These are phyloP conservation scores for Phaeosphaeria sp. DNA, from an alignment of 2,329 filamentous ascomycete genomes.

Conservation along the genomic window DNA sequence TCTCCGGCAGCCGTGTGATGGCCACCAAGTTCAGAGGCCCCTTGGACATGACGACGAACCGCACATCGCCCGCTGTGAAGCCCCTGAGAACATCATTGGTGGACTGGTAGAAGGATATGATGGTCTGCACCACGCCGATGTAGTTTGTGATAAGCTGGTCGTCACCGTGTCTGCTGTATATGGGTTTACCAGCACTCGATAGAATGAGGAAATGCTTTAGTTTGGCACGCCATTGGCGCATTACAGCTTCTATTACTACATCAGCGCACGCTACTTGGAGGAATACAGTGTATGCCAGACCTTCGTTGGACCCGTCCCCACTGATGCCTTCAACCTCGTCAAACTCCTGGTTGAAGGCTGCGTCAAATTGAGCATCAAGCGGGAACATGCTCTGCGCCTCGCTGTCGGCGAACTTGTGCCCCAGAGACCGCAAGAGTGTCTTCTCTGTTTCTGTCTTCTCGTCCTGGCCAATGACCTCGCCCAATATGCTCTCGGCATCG, in stretches of 20 bases:
- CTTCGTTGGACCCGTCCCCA: slow-evolving; percentile 63
- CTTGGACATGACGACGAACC: slow-evolving; percentile 84
- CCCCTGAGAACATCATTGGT: slow-evolving; percentile 77
- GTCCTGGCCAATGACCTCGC: slow-evolving; percentile 69
- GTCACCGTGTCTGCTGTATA: slow-evolving; percentile 95
- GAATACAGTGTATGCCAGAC: slow-evolving; percentile 54
- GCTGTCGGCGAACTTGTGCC: slow-evolving; percentile 60
- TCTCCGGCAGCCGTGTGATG: slow-evolving; percentile 91
- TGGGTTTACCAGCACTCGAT: slow-evolving; percentile 94
- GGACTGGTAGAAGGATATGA: slow-evolving; percentile 94
- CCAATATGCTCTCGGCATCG: slow-evolving; percentile 83
- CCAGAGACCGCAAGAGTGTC: slow-evolving; percentile 72
- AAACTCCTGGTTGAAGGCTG: slow-evolving; percentile 79
- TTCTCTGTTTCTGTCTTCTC: slow-evolving; percentile 68
- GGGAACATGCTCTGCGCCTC: slow-evolving; percentile 63
- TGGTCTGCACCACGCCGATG: slow-evolving; percentile 94
- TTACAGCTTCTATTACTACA: slow-evolving; percentile 53
- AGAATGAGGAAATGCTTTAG: slow-evolving; percentile 97
- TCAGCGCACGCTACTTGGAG: slow-evolving; percentile 33
- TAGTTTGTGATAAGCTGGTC: slow-evolving; percentile 89
- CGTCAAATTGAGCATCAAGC: slow-evolving; percentile 59
- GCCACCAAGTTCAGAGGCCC: slow-evolving; percentile 92
- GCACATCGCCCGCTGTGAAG: slow-evolving; percentile 85
- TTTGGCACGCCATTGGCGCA: slow-evolving; percentile 86
- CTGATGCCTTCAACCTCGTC: slow-evolving; percentile 71